Percentiles rank a stretch among this genome's conserved stretches.
Conservation (phyloP, 345 rosid species). For the Eutrema yunnanense region DNA sequence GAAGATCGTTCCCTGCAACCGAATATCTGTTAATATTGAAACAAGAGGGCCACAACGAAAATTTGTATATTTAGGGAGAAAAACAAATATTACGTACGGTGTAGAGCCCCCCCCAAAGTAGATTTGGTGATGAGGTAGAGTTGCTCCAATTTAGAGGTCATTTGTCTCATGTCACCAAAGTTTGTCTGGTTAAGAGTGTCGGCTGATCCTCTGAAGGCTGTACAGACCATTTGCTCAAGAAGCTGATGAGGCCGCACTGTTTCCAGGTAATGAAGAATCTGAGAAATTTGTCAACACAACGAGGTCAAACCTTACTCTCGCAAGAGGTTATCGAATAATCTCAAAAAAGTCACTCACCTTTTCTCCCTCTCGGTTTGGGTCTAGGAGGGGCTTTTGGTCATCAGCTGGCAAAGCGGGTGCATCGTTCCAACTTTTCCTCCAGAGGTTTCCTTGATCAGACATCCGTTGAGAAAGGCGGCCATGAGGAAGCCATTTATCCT, state of each 20-base stretch:
- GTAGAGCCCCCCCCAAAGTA: conserved; percentile 51
- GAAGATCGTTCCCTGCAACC: conserved; percentile 52
- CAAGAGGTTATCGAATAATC: not conserved
- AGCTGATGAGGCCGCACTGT: conserved; percentile 85
- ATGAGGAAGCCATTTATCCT: conserved; percentile 77
- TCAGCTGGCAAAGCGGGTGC: conserved; percentile 68
- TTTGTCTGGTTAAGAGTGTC: conserved; percentile 73
- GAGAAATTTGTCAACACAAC: conserved; percentile 11
- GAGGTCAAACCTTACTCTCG: conserved; percentile 3
- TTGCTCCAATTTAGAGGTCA: conserved; percentile 66
- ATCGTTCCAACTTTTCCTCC: conserved; percentile 88
- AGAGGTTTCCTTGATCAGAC: conserved; percentile 87
- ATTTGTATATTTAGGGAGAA: not conserved
- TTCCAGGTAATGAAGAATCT: conserved; percentile 92
- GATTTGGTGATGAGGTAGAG: conserved; percentile 62
- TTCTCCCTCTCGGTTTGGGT: conserved; percentile 90
- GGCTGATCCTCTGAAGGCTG: conserved; percentile 93
- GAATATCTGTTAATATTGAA: conserved; percentile 4
- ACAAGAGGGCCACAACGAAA: not conserved
- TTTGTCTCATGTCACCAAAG: conserved; percentile 65
- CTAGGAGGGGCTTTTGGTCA: conserved; percentile 85
- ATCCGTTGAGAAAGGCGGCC: conserved; percentile 87
- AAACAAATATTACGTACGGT: conserved; percentile 48
- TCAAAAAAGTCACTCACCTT: conserved; percentile 45
- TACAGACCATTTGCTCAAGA: conserved; percentile 93